Evolutionary conservation across 1,284 basidiomycete genomes (phyloP), one percentile per base, ranked within the genome.

Genomic region (Cryptococcus jaspeensis): DNA sequence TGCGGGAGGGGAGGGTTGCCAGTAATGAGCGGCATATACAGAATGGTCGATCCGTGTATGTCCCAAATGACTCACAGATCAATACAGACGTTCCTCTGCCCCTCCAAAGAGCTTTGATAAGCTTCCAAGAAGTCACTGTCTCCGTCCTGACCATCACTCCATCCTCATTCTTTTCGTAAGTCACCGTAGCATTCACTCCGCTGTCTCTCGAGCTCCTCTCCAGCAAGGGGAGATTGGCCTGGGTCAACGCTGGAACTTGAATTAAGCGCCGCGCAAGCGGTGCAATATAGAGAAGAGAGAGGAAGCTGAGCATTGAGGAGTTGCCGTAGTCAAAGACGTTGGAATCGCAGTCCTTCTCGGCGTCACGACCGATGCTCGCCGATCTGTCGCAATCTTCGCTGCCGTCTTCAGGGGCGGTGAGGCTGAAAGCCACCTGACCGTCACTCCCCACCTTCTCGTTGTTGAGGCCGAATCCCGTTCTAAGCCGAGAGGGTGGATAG

Each of bases 251-350:
- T 4, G 60, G 60, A 9, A 68, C 67, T 22, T 60, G 40, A 35
- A 62, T 59, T 9, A 70, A 73, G 20, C 58, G 54, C 13, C 49
- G 44, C 0, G 64, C 71, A 8, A 76, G 64, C 5, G 54, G 50
- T 2, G 66, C 52, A 38, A 66, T 72, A 56, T 74, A 76, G 36
- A 58, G 62, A 2, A 76, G 60, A 13, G 69, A 64, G 36, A 74
- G 44, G 41, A 76, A 72, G 20, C 60, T 66, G 2, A 78, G 58
- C 65, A 78, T 69, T 13, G 71, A 69, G 18, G 63, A 73, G 44
- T 67, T 64, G 20, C 57, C 61, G 50, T 73, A 75, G 56, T 78
- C 76, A 28, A 75, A 59, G 1, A 78, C 75, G 43, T 74, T 70
- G 16, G 55, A 32, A 35, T 63, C n/a, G n/a, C n/a, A n/a, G n/a